phyloP scores from a whole-genome alignment of 139 green algal species.

The Coccomyxa sp. region DNA sequence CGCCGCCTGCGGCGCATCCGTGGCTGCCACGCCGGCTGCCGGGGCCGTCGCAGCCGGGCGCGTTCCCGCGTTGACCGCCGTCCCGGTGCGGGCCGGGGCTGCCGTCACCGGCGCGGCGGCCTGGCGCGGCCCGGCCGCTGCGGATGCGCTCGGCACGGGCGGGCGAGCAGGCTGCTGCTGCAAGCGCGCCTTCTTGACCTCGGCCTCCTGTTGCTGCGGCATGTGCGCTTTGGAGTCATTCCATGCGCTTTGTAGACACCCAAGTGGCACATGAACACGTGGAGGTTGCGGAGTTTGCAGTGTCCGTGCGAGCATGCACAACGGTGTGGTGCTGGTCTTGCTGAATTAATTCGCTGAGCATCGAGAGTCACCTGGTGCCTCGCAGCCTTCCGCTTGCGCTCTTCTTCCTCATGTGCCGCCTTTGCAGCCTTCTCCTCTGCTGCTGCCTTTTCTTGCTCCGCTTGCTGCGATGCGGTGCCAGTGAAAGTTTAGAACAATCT shows the following conservation, averaged over 20 bases:
- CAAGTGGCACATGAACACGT: too few species aligned
- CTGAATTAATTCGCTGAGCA: neutral
- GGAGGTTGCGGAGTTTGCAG: too few species aligned
- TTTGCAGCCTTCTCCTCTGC: neutral
- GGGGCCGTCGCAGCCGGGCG: too few species aligned
- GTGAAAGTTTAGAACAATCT: neutral
- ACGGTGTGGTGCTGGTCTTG: neutral
- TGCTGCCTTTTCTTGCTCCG: conserved; percentile 20
- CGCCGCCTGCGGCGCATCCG: conserved; percentile 12
- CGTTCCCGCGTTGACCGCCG: neutral
- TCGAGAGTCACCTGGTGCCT: neutral
- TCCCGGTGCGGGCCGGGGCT: neutral
- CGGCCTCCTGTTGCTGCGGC: neutral
- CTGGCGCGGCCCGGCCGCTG: too few species aligned
- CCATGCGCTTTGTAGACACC: neutral
- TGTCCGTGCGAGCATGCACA: neutral
- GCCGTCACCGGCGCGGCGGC: too few species aligned
- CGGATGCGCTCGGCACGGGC: too few species aligned
- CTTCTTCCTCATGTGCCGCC: conserved; percentile 12
- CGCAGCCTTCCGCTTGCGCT: conserved; percentile 12
- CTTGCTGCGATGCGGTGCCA: neutral
- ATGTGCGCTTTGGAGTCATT: too few species aligned
- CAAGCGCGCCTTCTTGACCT: neutral
- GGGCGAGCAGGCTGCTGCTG: neutral
- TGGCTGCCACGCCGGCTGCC: neutral